Percentiles rank a stretch among this genome's conserved stretches.
These are phyloP conservation scores for Xenoacremonium recifei DNA, from an alignment of 2,329 filamentous ascomycete species.

Conservation along the genomic window DNA sequence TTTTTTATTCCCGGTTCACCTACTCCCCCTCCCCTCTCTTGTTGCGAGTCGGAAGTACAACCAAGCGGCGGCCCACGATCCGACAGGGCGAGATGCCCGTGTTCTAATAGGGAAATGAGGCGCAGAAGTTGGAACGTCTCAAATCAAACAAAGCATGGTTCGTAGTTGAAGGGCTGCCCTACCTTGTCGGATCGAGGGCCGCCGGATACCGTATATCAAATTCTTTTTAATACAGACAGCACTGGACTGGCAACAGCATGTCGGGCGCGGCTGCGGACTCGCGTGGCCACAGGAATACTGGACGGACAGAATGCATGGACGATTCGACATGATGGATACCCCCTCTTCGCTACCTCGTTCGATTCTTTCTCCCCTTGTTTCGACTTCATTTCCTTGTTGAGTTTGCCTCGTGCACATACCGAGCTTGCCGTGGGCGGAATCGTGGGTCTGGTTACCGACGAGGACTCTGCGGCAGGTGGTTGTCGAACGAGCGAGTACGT, in stretches of 20 bases:
- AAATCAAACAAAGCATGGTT: too few species aligned
- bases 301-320: conserved; percentile 44
- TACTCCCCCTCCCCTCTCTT: conserved; percentile 9
- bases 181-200: too few species aligned
- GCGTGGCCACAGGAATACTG: conserved; percentile 28
- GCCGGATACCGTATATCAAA: too few species aligned
- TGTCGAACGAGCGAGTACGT: conserved; percentile 9
- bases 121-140: too few species aligned
- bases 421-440: conserved; percentile 10
- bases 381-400: conserved; percentile 17
- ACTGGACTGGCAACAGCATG: conserved; percentile 40
- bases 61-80: background rate
- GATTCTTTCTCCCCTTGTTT: conserved; percentile 17
- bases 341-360: conserved; percentile 29
- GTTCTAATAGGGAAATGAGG: conserved; percentile 9
- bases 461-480: conserved; percentile 9
- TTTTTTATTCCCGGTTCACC: conserved; percentile 16
- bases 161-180: too few species aligned
- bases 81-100: conserved; percentile 9
- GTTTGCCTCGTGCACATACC: too few species aligned
- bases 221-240: conserved; percentile 36
- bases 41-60: conserved; percentile 1
- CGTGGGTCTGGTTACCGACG: conserved; percentile 27
- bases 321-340: conserved; percentile 46
- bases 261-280: conserved; percentile 17